Evolutionary conservation across 306 rosid species (phyloP).

Genomic region (Gillenia trifoliata): DNA sequence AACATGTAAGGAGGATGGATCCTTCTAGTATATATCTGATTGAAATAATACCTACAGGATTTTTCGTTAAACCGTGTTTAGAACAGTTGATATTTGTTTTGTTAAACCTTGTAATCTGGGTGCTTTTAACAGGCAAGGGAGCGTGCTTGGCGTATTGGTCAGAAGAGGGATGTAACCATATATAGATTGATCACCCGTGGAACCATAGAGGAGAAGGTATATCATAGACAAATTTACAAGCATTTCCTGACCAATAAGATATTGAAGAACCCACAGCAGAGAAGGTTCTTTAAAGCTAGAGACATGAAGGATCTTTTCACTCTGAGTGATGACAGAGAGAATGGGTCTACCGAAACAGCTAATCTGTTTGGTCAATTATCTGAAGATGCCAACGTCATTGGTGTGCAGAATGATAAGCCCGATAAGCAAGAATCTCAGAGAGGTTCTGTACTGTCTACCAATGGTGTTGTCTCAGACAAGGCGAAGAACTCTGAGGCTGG

Average conservation of each 20-base stretch:
- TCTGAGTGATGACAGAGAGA: constrained; percentile 63
- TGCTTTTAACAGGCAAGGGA: constrained; percentile 78
- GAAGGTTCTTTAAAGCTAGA: constrained; percentile 90
- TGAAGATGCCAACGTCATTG: constrained; percentile 60
- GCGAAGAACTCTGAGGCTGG: constrained; percentile 27
- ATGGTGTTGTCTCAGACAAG: constrained; percentile 29
- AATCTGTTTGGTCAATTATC: constrained; percentile 70
- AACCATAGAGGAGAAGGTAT: constrained; percentile 94
- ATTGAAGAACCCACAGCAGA: constrained; percentile 94
- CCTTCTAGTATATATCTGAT: neutral
- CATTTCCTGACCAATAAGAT: constrained; percentile 95
- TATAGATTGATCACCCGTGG: constrained; percentile 94
- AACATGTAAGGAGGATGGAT: neutral
- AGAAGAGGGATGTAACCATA: constrained; percentile 85
- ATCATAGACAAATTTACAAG: constrained; percentile 95
- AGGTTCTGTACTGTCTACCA: constrained; percentile 23
- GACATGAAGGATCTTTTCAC: constrained; percentile 97
- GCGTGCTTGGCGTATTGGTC: constrained; percentile 99
- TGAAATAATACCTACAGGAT: neutral
- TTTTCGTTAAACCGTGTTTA: neutral
- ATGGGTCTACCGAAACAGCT: constrained; percentile 83
- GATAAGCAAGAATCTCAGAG: constrained; percentile 27
- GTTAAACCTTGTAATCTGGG: constrained; percentile 12
- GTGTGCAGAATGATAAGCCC: constrained; percentile 44
- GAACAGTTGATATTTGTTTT: constrained; percentile 2